Evolutionary conservation across 768 basidiomycete genomes (phyloP), one percentile per base, ranked within the genome.

Genomic region (Botryobasidium botryosum): DNA sequence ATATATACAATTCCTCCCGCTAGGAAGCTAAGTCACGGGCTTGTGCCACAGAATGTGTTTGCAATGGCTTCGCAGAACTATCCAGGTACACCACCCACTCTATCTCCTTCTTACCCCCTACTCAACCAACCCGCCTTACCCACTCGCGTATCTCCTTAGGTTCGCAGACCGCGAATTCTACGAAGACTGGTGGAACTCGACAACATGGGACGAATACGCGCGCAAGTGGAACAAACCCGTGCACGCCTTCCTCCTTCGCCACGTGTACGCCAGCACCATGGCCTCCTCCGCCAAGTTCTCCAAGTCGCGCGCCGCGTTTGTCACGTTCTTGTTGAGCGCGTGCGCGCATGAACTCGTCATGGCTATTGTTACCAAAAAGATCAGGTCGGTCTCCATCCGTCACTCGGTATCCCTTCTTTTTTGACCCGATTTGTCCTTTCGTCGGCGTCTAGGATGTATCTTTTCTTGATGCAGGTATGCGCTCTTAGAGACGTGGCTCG

Each of bases 221-320:
- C 77, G 94, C 35, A 91, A 92, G 64, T 97, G 94, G 92, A 97
- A 97, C 64, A 88, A 85, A 35, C 92, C 92, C 8, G 92, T 96
- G 26, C 79, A 97, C 52, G 70, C 71, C n/a, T 86, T 86, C 71
- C 73, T 99, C 31, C 70, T 97, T 15, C 77, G 87, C 8, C 94
- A 99, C 57, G 90, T 99, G 26, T 99, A 99, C 54, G 79, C 88
- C 2, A 81, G 88, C 7, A 75, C 85, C 5, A 85, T 92, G 46
- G n/a, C n/a, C n/a, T 65, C 72, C 36, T 72, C 76, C 43, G 81
- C 84, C 59, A 69, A 73, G 47, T 61, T 94, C 42, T 82, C 84
- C 35, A 74, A 71, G 47, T 69, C 70, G 4, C 67, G 71, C n/a
- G 94, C 94, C 8, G 86, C 92, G 72, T 76, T 92, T 55, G 51